These are phyloP conservation scores for Ophiostoma sp. DNA, from an alignment of 2,329 filamentous ascomycete genomes.

Conservation along the genomic window DNA sequence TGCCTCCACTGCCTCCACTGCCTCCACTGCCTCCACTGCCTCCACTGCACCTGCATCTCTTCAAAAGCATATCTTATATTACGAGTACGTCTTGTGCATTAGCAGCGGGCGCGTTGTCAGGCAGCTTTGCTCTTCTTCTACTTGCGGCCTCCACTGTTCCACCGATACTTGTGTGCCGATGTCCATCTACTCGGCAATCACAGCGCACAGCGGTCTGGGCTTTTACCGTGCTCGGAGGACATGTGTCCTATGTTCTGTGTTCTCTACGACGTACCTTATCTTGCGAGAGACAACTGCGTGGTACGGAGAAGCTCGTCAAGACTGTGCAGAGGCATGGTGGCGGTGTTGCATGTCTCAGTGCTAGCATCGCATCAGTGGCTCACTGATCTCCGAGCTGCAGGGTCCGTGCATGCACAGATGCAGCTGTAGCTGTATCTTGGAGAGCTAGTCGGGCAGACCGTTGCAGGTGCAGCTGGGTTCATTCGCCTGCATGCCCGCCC, in stretches of 20 bases:
- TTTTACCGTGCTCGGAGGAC: not conserved
- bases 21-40: no score
- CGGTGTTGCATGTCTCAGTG: not conserved
- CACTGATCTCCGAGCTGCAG: not conserved
- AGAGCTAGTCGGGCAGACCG: not conserved
- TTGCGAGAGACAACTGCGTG: no score
- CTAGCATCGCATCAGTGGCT: not conserved
- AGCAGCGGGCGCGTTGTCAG: no score
- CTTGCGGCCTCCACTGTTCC: not conserved
- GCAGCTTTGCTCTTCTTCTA: not conserved
- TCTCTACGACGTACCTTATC: no score
- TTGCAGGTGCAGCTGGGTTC: conserved; percentile 1
- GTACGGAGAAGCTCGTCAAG: no score
- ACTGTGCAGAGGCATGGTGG: not conserved
- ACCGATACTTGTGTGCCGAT: not conserved
- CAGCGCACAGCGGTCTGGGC: not conserved
- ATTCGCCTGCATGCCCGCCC: not conserved
- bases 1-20: no score
- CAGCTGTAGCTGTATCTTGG: no score
- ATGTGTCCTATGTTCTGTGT: no score
- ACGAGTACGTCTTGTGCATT: no score
- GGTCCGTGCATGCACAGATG: no score
- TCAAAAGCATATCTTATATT: no score
- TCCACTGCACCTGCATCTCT: no score
- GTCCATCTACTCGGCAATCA: not conserved